These are phyloP conservation scores for Endotrypanum monterogeii DNA, from an alignment of 208 protist species.

Conservation along the genomic window DNA sequence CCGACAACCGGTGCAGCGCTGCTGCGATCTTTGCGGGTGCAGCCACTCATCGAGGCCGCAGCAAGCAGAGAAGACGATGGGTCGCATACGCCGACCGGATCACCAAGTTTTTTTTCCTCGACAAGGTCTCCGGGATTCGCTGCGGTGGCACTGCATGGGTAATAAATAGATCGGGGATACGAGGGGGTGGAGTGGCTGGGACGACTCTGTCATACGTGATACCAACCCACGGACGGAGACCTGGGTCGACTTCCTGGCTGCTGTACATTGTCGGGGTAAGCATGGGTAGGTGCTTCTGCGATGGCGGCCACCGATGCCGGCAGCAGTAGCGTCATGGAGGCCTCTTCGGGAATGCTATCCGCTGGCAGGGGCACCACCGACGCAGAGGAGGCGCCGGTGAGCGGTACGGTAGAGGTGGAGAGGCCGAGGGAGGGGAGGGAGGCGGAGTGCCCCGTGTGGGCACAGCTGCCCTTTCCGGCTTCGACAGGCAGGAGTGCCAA, in stretches of 20 bases:
- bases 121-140: neutral
- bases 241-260: neutral
- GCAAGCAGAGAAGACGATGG: neutral
- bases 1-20: neutral
- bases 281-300: neutral
- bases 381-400: neutral
- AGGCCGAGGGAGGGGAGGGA: neutral
- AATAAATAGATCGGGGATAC: constrained; percentile 5
- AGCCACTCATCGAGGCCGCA: neutral
- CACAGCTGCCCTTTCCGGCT: neutral
- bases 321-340: neutral
- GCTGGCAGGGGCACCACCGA: neutral
- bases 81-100: neutral
- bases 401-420: neutral
- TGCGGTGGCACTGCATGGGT: neutral
- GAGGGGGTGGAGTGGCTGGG: constrained; percentile 1
- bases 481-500: neutral
- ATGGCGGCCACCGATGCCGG: neutral
- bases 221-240: neutral
- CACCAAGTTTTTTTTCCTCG: neutral
- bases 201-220: neutral
- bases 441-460: neutral
- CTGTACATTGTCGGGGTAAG: neutral
- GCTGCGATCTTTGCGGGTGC: neutral
- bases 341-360: neutral